A percentile compares a stretch with the other conserved stretches of the same genome.
Conservation (phyloP, 768 basidiomycete genomes). For the Tricholoma bakamatsutake region DNA sequence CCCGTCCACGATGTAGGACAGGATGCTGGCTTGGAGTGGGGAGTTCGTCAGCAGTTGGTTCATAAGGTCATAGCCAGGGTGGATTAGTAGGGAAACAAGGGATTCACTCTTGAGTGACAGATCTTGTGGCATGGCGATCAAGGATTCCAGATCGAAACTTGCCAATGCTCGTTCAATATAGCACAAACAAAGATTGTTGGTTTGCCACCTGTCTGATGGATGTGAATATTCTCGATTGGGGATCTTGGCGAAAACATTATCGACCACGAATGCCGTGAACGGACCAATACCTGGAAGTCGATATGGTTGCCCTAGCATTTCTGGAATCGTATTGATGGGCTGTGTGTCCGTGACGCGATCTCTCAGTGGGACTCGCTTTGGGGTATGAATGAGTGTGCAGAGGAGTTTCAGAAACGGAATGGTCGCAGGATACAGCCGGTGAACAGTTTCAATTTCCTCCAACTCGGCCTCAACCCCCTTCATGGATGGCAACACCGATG, state of each 20-base stretch:
- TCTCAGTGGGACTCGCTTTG: slow-evolving; percentile 61
- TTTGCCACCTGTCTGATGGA: slow-evolving; percentile 77
- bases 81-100: slow-evolving; percentile 52
- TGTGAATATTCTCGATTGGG: slow-evolving; percentile 67
- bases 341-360: slow-evolving; percentile 55
- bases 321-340: slow-evolving; percentile 70
- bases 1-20: slow-evolving; percentile 79
- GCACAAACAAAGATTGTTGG: slow-evolving; percentile 77
- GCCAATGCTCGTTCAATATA: slow-evolving; percentile 83
- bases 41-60: slow-evolving; percentile 71
- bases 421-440: slow-evolving; percentile 81
- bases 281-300: slow-evolving; percentile 77
- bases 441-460: slow-evolving; percentile 78
- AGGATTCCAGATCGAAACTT: slow-evolving; percentile 71
- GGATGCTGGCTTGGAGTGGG: slow-evolving; percentile 63
- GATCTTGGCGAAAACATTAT: slow-evolving; percentile 81
- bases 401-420: slow-evolving; percentile 84
- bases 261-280: slow-evolving; percentile 81
- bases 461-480: slow-evolving; percentile 85
- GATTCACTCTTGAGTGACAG: slow-evolving; percentile 42
- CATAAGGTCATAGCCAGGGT: slow-evolving; percentile 88
- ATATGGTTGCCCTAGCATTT: slow-evolving; percentile 74
- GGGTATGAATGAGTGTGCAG: slow-evolving; percentile 76
- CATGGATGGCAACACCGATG: slow-evolving; percentile 44
- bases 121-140: slow-evolving; percentile 57